Conservation (phyloP, 2,329 filamentous ascomycete species). For the Coccinonectria pachysandricola region DNA sequence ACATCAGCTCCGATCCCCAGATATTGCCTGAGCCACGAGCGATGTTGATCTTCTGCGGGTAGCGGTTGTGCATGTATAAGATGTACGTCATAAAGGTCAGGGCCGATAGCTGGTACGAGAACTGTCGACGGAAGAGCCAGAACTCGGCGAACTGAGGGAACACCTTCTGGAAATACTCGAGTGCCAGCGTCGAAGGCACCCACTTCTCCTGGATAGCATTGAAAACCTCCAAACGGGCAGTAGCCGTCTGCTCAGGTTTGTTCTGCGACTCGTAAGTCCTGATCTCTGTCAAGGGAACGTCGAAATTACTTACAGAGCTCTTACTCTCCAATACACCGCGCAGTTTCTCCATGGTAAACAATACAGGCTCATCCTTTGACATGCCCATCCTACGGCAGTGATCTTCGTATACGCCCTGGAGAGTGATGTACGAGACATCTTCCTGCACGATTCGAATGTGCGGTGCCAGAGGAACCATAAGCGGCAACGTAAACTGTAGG, state of each 20-base stretch:
- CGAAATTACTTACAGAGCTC: slow-evolving; percentile 36
- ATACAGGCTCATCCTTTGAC: slow-evolving; percentile 87
- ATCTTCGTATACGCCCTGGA: slow-evolving; percentile 94
- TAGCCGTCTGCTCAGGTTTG: slow-evolving; percentile 56
- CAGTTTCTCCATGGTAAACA: slow-evolving; percentile 94
- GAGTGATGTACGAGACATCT: slow-evolving; percentile 83
- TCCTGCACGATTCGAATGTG: slow-evolving; percentile 94
- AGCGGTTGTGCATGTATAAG: slow-evolving; percentile 92
- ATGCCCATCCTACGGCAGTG: slow-evolving; percentile 80
- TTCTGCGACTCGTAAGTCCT: slow-evolving; percentile 36
- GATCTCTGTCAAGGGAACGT: background rate
- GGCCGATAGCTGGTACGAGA: slow-evolving; percentile 89
- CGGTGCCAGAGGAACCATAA: slow-evolving; percentile 92
- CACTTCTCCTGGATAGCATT: slow-evolving; percentile 88
- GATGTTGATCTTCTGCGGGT: slow-evolving; percentile 92
- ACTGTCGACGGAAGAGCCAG: slow-evolving; percentile 96
- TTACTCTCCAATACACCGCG: slow-evolving; percentile 64
- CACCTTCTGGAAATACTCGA: slow-evolving; percentile 80
- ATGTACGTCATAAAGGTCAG: slow-evolving; percentile 98
- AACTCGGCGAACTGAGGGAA: slow-evolving; percentile 90
- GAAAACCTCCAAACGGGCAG: slow-evolving; percentile 81
- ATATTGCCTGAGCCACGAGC: slow-evolving; percentile 80
- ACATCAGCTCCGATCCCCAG: slow-evolving; percentile 92
- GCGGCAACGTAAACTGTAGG: slow-evolving; percentile 86
- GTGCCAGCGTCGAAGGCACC: slow-evolving; percentile 70